Base-by-base conservation (phyloP, 768 basidiomycete genomes). In the Leccinum imitatum region DNA sequence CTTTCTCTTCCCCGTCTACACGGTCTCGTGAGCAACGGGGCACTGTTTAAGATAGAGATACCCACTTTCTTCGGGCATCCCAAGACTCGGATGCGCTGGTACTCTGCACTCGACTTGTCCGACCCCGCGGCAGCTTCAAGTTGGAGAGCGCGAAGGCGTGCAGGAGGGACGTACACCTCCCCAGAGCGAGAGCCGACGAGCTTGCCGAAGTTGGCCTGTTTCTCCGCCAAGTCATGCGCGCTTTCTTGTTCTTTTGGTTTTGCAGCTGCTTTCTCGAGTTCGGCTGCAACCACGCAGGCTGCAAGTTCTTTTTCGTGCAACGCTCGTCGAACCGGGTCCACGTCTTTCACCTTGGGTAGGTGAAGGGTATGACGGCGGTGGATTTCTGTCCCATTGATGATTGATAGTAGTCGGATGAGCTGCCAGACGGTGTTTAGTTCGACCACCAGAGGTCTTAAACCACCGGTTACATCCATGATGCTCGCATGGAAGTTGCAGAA, bases 91-190 rank as follows among this genome's bases (percentile, higher is more conserved):
- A 99, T 77, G 10, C 97, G 84, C 75, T 99, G 97, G 75, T 91
- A 98, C 76, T 97, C 95, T 19, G 87, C 68, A 60, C 90, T 90
- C 51, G 80, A 79, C 78, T 95, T 95, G 79, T 97, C 93, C 62
- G 81, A 76, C 6, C 85, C 76, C 8, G 93, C 93, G 9, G 93
- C 93, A 15, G 70, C 88, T 67, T n/a, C n/a, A n/a, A n/a, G n/a
- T n/a, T 95, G 94, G 74, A 99, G 82, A 0, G 94, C 95, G 50
- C 95, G 84, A 41, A 98, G 79, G 25, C 95, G 85, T 39, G 94
- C 95, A 14, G 97, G 97, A 1, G 97, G 97, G 73, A 99, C 87
- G 73, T 99, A 99, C 13, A 97, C 93, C 30, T 96, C 97, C 13
- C 96, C 97, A 19, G 91, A 91, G 30, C 89, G 86, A 17, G 91